phyloP scores from a whole-genome alignment of 306 rosid species.

The Pterocarpus macrocarpus region DNA sequence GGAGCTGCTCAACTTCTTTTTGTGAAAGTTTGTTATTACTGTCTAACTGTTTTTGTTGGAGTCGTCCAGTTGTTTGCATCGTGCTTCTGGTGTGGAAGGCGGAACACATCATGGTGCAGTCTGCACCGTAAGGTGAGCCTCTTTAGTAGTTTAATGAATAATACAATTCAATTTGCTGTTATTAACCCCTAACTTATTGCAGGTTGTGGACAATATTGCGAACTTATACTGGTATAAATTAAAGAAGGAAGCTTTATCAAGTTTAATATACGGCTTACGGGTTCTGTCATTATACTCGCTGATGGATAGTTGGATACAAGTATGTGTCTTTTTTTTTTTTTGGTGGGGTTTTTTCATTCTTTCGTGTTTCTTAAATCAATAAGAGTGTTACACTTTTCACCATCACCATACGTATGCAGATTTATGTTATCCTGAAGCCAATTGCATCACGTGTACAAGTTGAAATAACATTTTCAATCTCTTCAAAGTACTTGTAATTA shows the following conservation, averaged over 20 bases:
- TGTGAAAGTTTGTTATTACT: constrained; percentile 16
- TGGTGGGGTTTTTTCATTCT: constrained; percentile 19
- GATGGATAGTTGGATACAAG: neutral
- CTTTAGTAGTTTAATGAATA: constrained; percentile 14
- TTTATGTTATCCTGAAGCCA: constrained; percentile 34
- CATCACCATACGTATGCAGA: constrained; percentile 5
- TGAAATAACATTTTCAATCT: neutral
- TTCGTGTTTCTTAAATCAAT: constrained; percentile 36
- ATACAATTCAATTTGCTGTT: constrained; percentile 1
- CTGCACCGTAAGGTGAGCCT: constrained; percentile 48
- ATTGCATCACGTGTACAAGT: constrained; percentile 25
- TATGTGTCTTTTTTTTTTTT: neutral
- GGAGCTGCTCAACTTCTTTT: constrained; percentile 49
- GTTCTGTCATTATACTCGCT: constrained; percentile 33
- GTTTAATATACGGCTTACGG: constrained; percentile 31
- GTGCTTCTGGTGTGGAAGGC: constrained; percentile 39
- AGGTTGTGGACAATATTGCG: constrained; percentile 45
- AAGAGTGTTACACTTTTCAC: constrained; percentile 21
- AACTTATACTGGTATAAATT: constrained; percentile 14
- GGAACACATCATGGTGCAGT: constrained; percentile 15
- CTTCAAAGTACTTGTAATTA: neutral
- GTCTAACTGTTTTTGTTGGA: constrained; percentile 8
- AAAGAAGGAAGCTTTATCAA: constrained; percentile 53
- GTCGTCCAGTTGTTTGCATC: constrained; percentile 28
- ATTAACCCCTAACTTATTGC: constrained; percentile 39